Conservation (phyloP, 345 rosid genomes). For the Gossypium australe region DNA sequence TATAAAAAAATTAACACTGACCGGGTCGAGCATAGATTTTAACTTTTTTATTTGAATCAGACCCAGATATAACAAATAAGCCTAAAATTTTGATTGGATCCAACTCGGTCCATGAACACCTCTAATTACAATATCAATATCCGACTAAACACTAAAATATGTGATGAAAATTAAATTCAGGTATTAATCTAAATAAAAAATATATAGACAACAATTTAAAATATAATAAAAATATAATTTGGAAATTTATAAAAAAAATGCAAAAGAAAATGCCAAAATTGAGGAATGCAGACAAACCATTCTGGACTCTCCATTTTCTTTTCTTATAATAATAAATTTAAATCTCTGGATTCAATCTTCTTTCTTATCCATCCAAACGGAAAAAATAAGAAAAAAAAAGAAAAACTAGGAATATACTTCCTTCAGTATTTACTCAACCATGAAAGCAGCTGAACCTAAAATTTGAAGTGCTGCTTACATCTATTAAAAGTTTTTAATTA, state of each 20-base stretch:
- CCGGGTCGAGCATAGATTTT: rapidly evolving
- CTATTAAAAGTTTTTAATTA: not conserved
- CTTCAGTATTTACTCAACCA: not conserved
- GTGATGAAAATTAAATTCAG: no score
- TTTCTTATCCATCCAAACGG: not conserved
- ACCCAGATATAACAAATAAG: no score
- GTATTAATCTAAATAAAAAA: no score
- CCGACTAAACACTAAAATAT: no score
- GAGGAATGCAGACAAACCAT: not conserved
- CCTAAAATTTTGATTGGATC: no score
- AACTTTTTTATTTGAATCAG: rapidly evolving
- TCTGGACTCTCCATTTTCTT: no score
- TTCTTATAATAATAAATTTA: not conserved
- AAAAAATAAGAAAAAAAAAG: not conserved
- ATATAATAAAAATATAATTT: no score
- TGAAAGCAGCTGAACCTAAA: not conserved
- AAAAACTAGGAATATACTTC: not conserved
- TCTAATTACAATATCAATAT: no score
- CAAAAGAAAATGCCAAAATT: not conserved
- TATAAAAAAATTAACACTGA: no score
- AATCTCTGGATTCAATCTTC: not conserved
- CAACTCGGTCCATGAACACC: rapidly evolving
- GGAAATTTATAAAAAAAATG: not conserved
- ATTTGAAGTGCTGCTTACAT: not conserved
- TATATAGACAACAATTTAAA: no score